Percentiles rank a stretch among this genome's conserved stretches.
Conservation (phyloP, 306 rosid species). For the Dalbergia oliveri region DNA sequence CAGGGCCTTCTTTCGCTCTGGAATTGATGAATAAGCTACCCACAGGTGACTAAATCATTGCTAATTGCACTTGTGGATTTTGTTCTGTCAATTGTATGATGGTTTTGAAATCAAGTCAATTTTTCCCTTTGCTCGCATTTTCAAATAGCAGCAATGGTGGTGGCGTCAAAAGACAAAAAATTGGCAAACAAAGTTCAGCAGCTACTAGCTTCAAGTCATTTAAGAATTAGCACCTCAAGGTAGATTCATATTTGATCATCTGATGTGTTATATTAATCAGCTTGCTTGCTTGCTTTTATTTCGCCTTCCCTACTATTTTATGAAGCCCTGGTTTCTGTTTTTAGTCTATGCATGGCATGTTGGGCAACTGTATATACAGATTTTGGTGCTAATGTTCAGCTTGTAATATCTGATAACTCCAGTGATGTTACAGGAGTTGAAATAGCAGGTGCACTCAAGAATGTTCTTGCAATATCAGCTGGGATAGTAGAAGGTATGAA, state of each 20-base stretch:
- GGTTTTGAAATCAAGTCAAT: slow-evolving; percentile 9
- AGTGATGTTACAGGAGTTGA: slow-evolving; percentile 99
- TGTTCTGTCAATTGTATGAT: slow-evolving; percentile 12
- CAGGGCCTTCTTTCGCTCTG: slow-evolving; percentile 93
- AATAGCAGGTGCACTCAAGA: slow-evolving; percentile 96
- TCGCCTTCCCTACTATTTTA: slow-evolving; percentile 10
- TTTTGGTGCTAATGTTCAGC: slow-evolving; percentile 55
- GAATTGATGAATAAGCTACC: slow-evolving; percentile 92
- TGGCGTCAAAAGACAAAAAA: slow-evolving; percentile 88
- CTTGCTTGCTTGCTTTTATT: slow-evolving; percentile 18
- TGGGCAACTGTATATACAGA: slow-evolving; percentile 9
- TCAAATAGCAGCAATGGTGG: slow-evolving; percentile 83
- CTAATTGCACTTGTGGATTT: neutral
- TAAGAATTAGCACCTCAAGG: slow-evolving; percentile 98
- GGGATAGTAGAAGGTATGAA: slow-evolving; percentile 97
- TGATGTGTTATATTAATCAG: neutral
- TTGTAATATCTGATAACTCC: slow-evolving; percentile 92
- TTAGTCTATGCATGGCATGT: slow-evolving; percentile 20
- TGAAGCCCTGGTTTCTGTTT: slow-evolving; percentile 28
- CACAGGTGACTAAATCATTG: slow-evolving; percentile 66
- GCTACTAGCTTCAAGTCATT: slow-evolving; percentile 74
- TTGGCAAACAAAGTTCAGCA: slow-evolving; percentile 88
- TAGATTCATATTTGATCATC: slow-evolving; percentile 31
- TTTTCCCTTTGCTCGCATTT: slow-evolving; percentile 34
- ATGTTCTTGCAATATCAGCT: slow-evolving; percentile 95